Conservation (phyloP, 2,329 filamentous ascomycete species). For the Dothideomycetes sp. region DNA sequence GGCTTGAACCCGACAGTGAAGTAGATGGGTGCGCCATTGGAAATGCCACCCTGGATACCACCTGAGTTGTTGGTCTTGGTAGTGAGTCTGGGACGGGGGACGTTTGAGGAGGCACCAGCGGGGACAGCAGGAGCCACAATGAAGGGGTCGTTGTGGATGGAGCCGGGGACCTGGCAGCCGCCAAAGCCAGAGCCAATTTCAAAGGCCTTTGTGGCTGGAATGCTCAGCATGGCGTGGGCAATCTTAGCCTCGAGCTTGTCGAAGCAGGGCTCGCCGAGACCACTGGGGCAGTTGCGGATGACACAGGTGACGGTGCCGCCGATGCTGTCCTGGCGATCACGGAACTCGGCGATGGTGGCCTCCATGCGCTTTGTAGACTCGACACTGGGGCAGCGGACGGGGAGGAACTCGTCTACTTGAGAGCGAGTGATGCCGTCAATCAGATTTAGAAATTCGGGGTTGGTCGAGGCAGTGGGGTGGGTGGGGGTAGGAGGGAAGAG, state of each 20-base stretch:
- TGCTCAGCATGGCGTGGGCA: slow-evolving; percentile 87
- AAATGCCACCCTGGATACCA: slow-evolving; percentile 90
- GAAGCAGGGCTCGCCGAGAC: slow-evolving; percentile 87
- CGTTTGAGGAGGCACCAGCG: slow-evolving; percentile 24
- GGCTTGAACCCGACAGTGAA: slow-evolving; percentile 95
- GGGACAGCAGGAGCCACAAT: slow-evolving; percentile 44
- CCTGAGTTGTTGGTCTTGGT: slow-evolving; percentile 94
- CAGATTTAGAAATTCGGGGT: slow-evolving; percentile 69
- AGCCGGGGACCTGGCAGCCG: slow-evolving; percentile 76
- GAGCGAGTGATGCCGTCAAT: slow-evolving; percentile 61
- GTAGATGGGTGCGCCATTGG: slow-evolving; percentile 87
- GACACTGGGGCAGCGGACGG: slow-evolving; percentile 73
- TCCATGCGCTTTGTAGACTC: slow-evolving; percentile 61
- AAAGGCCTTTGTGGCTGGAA: slow-evolving; percentile 91
- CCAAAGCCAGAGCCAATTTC: slow-evolving; percentile 90
- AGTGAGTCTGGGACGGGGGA: slow-evolving; percentile 44
- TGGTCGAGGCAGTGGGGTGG: slow-evolving; percentile 57
- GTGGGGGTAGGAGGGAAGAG: slow-evolving; percentile 62
- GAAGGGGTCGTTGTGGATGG: slow-evolving; percentile 86
- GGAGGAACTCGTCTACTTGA: slow-evolving; percentile 72
- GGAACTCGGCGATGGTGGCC: slow-evolving; percentile 63
- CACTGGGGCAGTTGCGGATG: slow-evolving; percentile 72
- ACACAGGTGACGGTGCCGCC: slow-evolving; percentile 93
- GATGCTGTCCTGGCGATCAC: slow-evolving; percentile 75
- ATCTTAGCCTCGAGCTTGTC: slow-evolving; percentile 90